Evolutionary conservation across 139 green algal species (phyloP).

Genomic region (Asterochloris sp.): DNA sequence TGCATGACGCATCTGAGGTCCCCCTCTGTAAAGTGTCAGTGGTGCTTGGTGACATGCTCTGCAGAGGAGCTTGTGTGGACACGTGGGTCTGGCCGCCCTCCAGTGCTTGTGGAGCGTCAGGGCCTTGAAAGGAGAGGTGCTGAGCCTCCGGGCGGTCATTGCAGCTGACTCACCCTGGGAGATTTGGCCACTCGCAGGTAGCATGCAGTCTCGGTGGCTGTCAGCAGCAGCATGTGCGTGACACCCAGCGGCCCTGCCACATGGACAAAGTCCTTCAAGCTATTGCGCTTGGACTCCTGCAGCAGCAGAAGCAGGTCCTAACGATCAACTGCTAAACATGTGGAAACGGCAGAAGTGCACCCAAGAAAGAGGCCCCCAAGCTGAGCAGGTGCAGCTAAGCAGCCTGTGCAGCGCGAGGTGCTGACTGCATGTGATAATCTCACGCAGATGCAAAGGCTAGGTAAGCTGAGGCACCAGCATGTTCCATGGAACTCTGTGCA

Average conservation of each 20-base stretch:
- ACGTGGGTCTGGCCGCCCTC: too few species aligned
- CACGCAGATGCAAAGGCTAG: neutral
- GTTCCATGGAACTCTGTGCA: too few species aligned
- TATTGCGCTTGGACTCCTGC: constrained; percentile 79
- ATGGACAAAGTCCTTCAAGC: constrained; percentile 94
- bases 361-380: too few species aligned
- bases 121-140: too few species aligned
- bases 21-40: too few species aligned
- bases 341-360: too few species aligned
- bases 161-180: constrained; percentile 58
- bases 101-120: too few species aligned
- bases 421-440: too few species aligned
- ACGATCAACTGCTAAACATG: neutral
- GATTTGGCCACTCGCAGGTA: constrained; percentile 90
- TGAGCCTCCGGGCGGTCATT: neutral
- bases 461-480: too few species aligned
- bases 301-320: neutral
- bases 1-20: neutral
- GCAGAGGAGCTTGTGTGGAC: neutral
- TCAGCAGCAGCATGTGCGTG: constrained; percentile 93
- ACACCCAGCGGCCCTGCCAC: constrained; percentile 94
- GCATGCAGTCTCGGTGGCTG: constrained; percentile 69
- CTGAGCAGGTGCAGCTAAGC: too few species aligned
- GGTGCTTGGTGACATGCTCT: neutral
- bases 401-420: too few species aligned